Evolutionary conservation across 2,329 filamentous ascomycete species (phyloP).

Genomic region (Monilinia fructicola): DNA sequence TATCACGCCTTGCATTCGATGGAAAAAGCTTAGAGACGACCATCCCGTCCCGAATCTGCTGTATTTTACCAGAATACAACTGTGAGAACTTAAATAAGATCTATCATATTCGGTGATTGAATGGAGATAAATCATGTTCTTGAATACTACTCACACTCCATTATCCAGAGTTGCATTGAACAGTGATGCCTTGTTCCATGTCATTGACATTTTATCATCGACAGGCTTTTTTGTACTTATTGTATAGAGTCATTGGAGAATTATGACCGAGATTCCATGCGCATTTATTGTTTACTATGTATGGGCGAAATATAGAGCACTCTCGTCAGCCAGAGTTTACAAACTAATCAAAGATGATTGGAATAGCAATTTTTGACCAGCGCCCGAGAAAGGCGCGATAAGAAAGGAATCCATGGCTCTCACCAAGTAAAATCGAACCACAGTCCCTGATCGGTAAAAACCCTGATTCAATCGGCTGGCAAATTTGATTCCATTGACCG

Average conservation of each 20-base stretch:
- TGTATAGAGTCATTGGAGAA: background rate
- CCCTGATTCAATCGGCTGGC: background rate
- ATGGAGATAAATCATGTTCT: background rate
- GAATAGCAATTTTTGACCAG: background rate
- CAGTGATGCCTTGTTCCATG: background rate
- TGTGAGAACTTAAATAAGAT: conserved; percentile 17
- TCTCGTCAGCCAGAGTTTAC: conserved; percentile 13
- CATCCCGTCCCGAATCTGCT: background rate
- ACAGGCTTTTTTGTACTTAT: background rate
- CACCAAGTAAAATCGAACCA: background rate
- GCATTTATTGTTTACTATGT: background rate
- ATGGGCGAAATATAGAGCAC: conserved; percentile 4
- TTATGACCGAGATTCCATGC: conserved; percentile 1
- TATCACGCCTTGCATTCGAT: conserved; percentile 18
- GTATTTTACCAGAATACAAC: conserved; percentile 14
- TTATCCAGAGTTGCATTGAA: background rate
- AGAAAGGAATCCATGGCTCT: background rate
- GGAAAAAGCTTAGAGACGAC: background rate
- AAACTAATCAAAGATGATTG: conserved; percentile 11
- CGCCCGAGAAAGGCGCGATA: conserved; percentile 17
- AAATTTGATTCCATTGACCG: background rate
- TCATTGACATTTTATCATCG: background rate
- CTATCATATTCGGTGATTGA: background rate
- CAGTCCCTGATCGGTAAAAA: background rate
- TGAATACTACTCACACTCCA: background rate